These are phyloP conservation scores for Dendrobium officinale DNA, from an alignment of 106 monocot species.

Conservation along the genomic window DNA sequence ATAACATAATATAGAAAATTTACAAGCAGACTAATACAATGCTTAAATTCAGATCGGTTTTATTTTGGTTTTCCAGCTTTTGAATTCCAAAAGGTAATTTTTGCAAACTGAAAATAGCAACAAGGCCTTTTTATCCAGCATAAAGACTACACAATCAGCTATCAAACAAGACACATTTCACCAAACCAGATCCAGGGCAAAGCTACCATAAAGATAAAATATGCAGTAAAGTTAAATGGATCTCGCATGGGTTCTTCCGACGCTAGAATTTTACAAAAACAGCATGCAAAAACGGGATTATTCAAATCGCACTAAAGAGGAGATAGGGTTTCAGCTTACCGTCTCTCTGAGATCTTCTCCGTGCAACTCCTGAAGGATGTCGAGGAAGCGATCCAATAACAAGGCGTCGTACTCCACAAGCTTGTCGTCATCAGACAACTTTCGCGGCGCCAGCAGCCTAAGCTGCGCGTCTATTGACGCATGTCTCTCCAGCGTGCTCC, in stretches of 20 bases:
- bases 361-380: slow-evolving; percentile 83
- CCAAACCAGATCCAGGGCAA: neutral
- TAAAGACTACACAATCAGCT: neutral
- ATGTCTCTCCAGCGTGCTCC: slow-evolving; percentile 48
- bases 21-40: neutral
- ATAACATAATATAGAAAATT: neutral
- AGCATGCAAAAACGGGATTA: neutral
- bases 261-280: neutral
- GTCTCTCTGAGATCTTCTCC: slow-evolving; percentile 68
- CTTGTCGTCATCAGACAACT: slow-evolving; percentile 91
- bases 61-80: neutral
- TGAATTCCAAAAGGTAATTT: neutral
- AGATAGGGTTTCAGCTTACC: slow-evolving; percentile 25
- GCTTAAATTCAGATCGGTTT: neutral
- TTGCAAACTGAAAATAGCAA: slow-evolving; percentile 1
- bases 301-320: neutral
- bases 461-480: slow-evolving; percentile 86
- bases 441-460: slow-evolving; percentile 71
- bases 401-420: slow-evolving; percentile 91
- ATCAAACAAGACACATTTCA: neutral
- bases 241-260: neutral
- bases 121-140: neutral
- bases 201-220: neutral
- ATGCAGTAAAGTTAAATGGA: neutral
- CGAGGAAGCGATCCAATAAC: slow-evolving; percentile 84